Percentiles rank a stretch among this genome's conserved stretches.
These are phyloP conservation scores for Naganishia friedmannii DNA, from an alignment of 768 basidiomycete genomes.

Conservation along the genomic window DNA sequence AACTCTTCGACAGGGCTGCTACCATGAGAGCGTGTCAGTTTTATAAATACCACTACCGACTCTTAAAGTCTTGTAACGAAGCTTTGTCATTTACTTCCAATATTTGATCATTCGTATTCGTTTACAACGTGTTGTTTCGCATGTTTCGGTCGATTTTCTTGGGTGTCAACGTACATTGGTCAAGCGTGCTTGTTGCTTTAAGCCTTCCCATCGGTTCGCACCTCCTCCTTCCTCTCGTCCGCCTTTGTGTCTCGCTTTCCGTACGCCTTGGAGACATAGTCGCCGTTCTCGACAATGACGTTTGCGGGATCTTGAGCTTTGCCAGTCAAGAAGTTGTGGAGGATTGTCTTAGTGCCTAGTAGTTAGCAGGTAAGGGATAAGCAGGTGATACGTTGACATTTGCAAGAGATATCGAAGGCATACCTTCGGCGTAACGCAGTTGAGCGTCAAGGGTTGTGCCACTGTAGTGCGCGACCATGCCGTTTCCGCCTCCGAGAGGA, in stretches of 20 bases:
- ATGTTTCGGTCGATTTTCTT: no score
- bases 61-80: no score
- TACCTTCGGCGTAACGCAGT: conserved; percentile 69
- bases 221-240: conserved; percentile 25
- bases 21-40: not conserved
- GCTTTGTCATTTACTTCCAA: no score
- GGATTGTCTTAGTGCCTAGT: conserved; percentile 46
- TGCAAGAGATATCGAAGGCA: conserved; percentile 50
- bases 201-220: conserved; percentile 23
- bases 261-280: conserved; percentile 51
- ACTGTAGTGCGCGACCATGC: conserved; percentile 69
- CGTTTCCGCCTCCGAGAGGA: conserved; percentile 77
- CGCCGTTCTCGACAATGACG: conserved; percentile 72
- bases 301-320: conserved; percentile 73
- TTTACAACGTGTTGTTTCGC: no score
- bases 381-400: conserved; percentile 63
- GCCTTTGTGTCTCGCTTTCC: conserved; percentile 39
- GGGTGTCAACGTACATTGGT: no score
- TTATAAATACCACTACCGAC: no score
- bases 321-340: conserved; percentile 44
- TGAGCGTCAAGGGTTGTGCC: conserved; percentile 89
- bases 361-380: conserved; percentile 45
- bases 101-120: no score
- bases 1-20: conserved; percentile 11
- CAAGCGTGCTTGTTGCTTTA: not conserved